Base-by-base conservation (phyloP, 805 yeast species). In the Saturnispora quitensis region DNA sequence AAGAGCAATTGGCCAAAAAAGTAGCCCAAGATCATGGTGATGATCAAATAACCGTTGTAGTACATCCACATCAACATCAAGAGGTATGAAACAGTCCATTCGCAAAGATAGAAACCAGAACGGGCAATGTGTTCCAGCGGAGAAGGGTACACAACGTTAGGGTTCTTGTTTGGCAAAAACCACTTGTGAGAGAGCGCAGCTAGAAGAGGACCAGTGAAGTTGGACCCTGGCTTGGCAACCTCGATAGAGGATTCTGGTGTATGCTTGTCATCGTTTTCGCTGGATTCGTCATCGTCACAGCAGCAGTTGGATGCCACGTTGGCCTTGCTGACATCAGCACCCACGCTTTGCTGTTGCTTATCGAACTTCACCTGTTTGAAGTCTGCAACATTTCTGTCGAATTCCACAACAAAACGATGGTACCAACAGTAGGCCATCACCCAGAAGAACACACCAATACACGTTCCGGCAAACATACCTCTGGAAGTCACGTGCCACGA, bases 51-150 rank as follows among this genome's bases (percentile, higher is more conserved):
- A 15, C 88, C 88, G 60, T 82, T 83, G 69, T 80, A 83, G 70
- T 82, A 82, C 89, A 84, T 83, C 70, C 82, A 82, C 58, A 84
- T 67, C 69, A 84, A 73, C 86, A 82, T 84, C 60, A 83, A 76
- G 48, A 83, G 64, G 64, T 82, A 83, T 3, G 82, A 76, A 15
- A 77, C 72, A 3, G 83, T 83, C 79, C 84, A 80, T 62, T 82
- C 82, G 27, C 79, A 60, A 1, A 80, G 75, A 63, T 75, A 82
- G 35, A 82, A 57, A 2, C 69, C 48, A 0, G 78, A 67, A 53
- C 84, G 72, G 15, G 76, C 58, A 4, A 77, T 9, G 59, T 82
- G 88, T 56, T 80, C 81, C n/a, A 68, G 47, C 1, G 74, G 54
- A 12, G 66, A 65, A 3, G 84, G 82, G 31, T 67, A 66, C 12